Evolutionary conservation across 495 filamentous ascomycete genomes (phyloP).

Genomic region (Letharia columbiana): DNA sequence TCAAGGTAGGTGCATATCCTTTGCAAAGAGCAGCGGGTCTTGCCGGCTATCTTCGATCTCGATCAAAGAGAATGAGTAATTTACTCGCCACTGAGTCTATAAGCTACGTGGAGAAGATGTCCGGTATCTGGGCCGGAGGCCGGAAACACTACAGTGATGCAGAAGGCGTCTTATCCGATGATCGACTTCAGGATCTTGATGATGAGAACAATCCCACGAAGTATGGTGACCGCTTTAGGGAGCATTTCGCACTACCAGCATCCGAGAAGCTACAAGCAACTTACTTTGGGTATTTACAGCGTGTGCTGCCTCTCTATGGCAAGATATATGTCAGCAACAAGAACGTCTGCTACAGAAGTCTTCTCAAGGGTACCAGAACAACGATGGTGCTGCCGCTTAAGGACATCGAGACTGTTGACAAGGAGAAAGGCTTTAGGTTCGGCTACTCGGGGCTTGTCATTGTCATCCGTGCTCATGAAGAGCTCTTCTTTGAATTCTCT

Average conservation of each 20-base stretch:
- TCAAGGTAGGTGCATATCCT: constrained; percentile 68
- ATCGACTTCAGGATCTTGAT: constrained; percentile 53
- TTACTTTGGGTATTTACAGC: constrained; percentile 80
- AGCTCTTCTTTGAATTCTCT: constrained; percentile 92
- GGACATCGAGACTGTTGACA: constrained; percentile 88
- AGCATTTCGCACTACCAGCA: constrained; percentile 79
- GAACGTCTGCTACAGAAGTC: constrained; percentile 89
- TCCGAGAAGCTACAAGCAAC: constrained; percentile 82
- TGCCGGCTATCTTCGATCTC: constrained; percentile 71
- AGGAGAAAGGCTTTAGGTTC: constrained; percentile 90
- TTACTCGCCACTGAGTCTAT: constrained; percentile 88
- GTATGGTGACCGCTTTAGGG: constrained; percentile 70
- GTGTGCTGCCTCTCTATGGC: constrained; percentile 86
- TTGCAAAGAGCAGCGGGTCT: constrained; percentile 78
- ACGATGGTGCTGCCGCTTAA: constrained; percentile 88
- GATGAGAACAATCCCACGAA: constrained; percentile 53
- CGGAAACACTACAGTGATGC: constrained; percentile 79
- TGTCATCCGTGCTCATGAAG: constrained; percentile 87
- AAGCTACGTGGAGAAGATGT: constrained; percentile 95
- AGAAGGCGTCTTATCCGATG: constrained; percentile 56
- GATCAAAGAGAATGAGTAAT: constrained; percentile 72
- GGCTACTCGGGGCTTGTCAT: constrained; percentile 88
- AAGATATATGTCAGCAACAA: constrained; percentile 91
- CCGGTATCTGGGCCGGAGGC: constrained; percentile 92
- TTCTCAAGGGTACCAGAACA: constrained; percentile 82